These are phyloP conservation scores for Scutellaria barbata DNA, from an alignment of 257 asterid genomes.

Conservation along the genomic window DNA sequence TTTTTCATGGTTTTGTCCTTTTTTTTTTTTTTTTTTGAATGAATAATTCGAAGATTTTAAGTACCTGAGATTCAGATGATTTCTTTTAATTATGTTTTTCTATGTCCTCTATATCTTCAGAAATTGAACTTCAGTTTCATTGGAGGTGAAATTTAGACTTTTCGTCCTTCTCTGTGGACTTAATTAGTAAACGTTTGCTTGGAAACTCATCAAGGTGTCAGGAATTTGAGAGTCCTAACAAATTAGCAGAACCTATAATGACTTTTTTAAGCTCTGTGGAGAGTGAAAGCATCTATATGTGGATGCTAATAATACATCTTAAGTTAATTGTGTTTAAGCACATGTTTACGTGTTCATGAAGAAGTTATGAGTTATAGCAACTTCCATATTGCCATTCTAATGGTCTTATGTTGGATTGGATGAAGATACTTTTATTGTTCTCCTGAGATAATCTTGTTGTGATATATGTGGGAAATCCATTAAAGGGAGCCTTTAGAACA, in stretches of 20 bases:
- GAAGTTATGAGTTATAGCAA: background rate
- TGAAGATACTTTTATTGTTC: background rate
- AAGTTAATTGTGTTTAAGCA: background rate
- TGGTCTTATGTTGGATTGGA: background rate
- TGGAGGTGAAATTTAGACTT: background rate
- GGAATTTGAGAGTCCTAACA: background rate
- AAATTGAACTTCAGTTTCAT: background rate
- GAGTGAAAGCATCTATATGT: background rate
- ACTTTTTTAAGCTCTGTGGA: background rate
- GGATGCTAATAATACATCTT: background rate
- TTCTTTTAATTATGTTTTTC: background rate
- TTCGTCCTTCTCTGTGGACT: background rate
- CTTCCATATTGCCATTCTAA: background rate
- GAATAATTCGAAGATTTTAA: constrained; percentile 2
- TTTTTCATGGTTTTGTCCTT: background rate
- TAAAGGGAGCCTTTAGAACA: background rate
- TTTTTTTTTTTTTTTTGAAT: background rate
- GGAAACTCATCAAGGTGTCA: background rate
- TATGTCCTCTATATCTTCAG: background rate
- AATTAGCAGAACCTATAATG: background rate
- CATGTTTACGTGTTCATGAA: background rate
- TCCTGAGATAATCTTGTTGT: background rate
- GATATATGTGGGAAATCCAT: background rate
- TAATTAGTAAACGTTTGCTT: background rate
- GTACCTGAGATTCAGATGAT: constrained; percentile 1